Evolutionary conservation across 345 rosid genomes (phyloP), one percentile per base, ranked within the genome.

Genomic region (Populus ilicifolia): DNA sequence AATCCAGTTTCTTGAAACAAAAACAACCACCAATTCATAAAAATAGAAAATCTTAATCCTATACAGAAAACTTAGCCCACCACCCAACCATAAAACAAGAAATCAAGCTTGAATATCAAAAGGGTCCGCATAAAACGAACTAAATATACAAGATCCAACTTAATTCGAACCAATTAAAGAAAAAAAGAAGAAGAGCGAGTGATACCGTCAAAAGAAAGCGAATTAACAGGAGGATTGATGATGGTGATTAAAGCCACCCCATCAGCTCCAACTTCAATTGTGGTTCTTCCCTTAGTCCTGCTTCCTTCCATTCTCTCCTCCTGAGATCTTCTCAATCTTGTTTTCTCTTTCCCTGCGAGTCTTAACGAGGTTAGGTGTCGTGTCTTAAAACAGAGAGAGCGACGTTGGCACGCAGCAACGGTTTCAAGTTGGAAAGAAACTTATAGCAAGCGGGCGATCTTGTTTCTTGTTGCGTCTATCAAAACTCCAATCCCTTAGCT

Each of bases 181-280:
- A 18, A 16, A 44, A 56, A 44, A 33, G 16, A 6, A 6, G 23
- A 38, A 43, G 8, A 67, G 38, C 21, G 46, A 6, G 44, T 63
- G 71, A 30, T 86, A 94, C 98, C 94, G 77, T 95, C 96, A 9
- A 83, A 81, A 2, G 97, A 90, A 39, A 95, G 98, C 62, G 99
- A 86, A 85, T 95, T 95, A 80, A 95, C 95, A 8, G 99, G 97
- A 81, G 97, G 98, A 52, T 93, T 86, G 85, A 91, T 79, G 88
- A 95, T 80, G 50, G 98, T 93, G 76, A 95, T 87, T 81, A 95
- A 67, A 75, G 99, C 99, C 72, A 95, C 97, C 41, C 97, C 97
- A 81, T 91, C 96, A 80, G 85, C 83, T 68, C 98, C 98, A 8
- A 95, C 98, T 64, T 95, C 93, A 74, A 95, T 68, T 48, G 78